Percentiles rank a stretch among this genome's conserved stretches.
phyloP scores from a whole-genome alignment of 768 basidiomycete species.

The Amyloporia xantha region DNA sequence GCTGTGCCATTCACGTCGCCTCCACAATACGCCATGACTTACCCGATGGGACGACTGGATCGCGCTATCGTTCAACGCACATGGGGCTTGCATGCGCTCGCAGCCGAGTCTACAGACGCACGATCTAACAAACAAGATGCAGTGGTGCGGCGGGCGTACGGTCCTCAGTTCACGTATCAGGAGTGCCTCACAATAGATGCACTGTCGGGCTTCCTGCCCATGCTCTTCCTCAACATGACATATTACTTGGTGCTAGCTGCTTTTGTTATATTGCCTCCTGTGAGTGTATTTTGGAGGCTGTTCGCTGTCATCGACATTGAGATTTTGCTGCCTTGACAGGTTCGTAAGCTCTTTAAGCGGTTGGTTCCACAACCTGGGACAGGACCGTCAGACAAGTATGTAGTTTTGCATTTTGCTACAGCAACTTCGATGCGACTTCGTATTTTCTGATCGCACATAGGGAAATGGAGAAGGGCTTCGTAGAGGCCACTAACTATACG shows the following conservation, averaged over 20 bases:
- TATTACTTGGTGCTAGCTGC: conserved; percentile 15
- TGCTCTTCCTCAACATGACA: conserved; percentile 33
- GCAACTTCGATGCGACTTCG: neutral
- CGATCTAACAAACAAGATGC: conserved; percentile 13
- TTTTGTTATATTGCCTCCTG: conserved; percentile 20
- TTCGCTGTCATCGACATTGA: neutral
- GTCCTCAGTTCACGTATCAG: conserved; percentile 66
- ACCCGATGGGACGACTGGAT: conserved; percentile 40
- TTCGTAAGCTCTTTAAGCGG: conserved; percentile 49
- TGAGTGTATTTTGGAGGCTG: conserved; percentile 8
- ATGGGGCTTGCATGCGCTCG: conserved; percentile 43
- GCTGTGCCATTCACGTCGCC: conserved; percentile 29
- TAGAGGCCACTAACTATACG: conserved; percentile 67
- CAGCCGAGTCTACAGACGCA: conserved; percentile 7
- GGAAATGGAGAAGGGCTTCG: conserved; percentile 49
- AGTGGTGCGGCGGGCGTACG: conserved; percentile 40
- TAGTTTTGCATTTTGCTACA: conserved; percentile 8
- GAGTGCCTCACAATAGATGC: conserved; percentile 44
- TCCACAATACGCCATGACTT: conserved; percentile 33
- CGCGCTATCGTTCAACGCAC: conserved; percentile 47
- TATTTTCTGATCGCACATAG: conserved; percentile 26
- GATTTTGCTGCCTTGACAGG: conserved; percentile 26
- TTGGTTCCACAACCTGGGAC: conserved; percentile 47
- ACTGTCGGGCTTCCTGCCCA: conserved; percentile 31
- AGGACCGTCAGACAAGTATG: conserved; percentile 62